These are phyloP conservation scores for Kokia cookei DNA, from an alignment of 441 rosid genomes.

Conservation along the genomic window DNA sequence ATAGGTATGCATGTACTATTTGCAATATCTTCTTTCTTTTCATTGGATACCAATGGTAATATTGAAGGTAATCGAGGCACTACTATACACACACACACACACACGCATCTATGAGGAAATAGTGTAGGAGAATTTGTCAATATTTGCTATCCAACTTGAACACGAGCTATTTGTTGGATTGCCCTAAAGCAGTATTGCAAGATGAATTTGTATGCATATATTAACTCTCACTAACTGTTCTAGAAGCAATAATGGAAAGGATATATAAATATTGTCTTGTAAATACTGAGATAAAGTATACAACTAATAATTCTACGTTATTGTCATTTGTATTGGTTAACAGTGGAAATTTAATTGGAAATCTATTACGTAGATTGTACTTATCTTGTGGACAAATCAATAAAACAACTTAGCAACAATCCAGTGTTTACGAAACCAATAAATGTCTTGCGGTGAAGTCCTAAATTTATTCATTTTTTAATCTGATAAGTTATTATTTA, in stretches of 20 bases:
- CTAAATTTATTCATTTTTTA: not conserved
- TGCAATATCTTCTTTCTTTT: not conserved
- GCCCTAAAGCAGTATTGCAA: not conserved
- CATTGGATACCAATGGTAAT: not conserved
- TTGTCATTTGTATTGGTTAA: not conserved
- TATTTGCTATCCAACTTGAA: not conserved
- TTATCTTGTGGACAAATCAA: not conserved
- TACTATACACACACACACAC: not conserved
- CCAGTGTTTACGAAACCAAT: not conserved
- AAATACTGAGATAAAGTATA: not conserved
- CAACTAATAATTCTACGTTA: not conserved
- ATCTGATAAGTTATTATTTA: not conserved
- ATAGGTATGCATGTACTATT: constrained; percentile 46
- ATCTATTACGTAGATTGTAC: not conserved
- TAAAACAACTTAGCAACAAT: not conserved
- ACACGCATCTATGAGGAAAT: not conserved
- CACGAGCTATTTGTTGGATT: not conserved
- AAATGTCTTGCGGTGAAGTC: not conserved
- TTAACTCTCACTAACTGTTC: not conserved
- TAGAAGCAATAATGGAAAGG: not conserved
- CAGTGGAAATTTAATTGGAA: not conserved
- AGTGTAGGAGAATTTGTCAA: not conserved
- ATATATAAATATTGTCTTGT: not conserved
- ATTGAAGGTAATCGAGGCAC: not conserved
- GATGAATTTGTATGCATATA: not conserved